A percentile compares a stretch with the other conserved stretches of the same genome.
These are phyloP conservation scores for Acanthamoeba comandoni DNA, from an alignment of 208 protist genomes.

Conservation along the genomic window DNA sequence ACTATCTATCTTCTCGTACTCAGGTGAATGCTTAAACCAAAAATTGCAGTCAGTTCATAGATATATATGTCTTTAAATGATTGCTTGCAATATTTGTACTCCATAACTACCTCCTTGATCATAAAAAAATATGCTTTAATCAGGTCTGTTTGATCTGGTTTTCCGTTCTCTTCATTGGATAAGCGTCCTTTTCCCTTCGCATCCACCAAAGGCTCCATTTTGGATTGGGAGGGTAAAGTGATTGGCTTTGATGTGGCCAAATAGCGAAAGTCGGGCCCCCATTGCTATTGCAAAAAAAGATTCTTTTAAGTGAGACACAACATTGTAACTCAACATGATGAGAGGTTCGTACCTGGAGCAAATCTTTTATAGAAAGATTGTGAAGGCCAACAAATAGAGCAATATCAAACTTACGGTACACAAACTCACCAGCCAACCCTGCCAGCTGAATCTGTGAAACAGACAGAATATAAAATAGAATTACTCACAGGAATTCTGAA, in stretches of 20 bases:
- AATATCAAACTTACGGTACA: constrained; percentile 70
- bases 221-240: not conserved
- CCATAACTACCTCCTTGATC: constrained; percentile 54
- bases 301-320: not conserved
- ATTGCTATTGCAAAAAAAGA: constrained; percentile 8
- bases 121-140: constrained; percentile 72
- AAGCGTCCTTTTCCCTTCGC: not conserved
- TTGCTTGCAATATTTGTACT: not conserved
- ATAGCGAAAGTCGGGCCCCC: constrained; percentile 31
- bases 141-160: not conserved
- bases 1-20: constrained; percentile 68
- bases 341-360: constrained; percentile 34
- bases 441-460: constrained; percentile 27
- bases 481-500: constrained; percentile 9
- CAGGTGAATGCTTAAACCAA: constrained; percentile 24
- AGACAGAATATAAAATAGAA: not conserved
- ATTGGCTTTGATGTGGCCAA: constrained; percentile 50
- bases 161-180: not conserved
- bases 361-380: constrained; percentile 46
- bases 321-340: not conserved
- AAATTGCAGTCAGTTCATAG: not conserved
- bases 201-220: not conserved
- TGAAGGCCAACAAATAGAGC: constrained; percentile 47
- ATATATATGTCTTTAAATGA: constrained; percentile 1
- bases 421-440: constrained; percentile 39